Base-by-base conservation (phyloP, 257 asterid genomes). In the Solanum peruvianum region DNA sequence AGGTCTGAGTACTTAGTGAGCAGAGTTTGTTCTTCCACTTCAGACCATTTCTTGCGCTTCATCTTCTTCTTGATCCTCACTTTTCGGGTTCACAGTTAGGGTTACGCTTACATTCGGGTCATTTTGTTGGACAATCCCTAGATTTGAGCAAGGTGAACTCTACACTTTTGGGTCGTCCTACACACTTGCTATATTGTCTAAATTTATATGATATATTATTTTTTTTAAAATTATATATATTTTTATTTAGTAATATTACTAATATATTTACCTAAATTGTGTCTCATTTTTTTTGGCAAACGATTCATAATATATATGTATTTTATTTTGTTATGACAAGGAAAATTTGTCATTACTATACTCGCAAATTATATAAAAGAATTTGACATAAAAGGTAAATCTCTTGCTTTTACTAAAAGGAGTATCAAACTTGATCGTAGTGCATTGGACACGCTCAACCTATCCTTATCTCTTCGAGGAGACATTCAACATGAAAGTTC, bases 31-130 rank as follows among this genome's bases (percentile, higher is more conserved):
- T 97, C 99, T 90, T 97, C 99, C n/a, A 87, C 37, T 87, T 97
- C 99, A 6, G 98, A 97, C 99, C 99, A 97, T 92, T 97, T 97
- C 94, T 97, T 97, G 42, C 99, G 96, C 95, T 97, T 97, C 99
- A 95, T 96, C 41, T n/a, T 88, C 37, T 23, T 87, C 15, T 37
- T 85, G 44, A 42, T 7, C 21, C 6, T 56, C 64, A 33, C 86
- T 29, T 13, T 52, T 7, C 80, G 80, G 89, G 88, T 44, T n/a
- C 13, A 62, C 39, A 31, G 18, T 11, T 58, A 29, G 62, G 88
- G 62, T 25, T 58, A 33, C 25, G 87, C 62, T 16, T 71, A 23
- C 18, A 49, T 52, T 39, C 64, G 83, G 33, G 86, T 64, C 52
- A 80, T 70, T 71, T 85, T 85, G 60, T 85, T 84, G 80, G 88